phyloP scores from a whole-genome alignment of 208 protist species.

The Crithidia thermophila region DNA sequence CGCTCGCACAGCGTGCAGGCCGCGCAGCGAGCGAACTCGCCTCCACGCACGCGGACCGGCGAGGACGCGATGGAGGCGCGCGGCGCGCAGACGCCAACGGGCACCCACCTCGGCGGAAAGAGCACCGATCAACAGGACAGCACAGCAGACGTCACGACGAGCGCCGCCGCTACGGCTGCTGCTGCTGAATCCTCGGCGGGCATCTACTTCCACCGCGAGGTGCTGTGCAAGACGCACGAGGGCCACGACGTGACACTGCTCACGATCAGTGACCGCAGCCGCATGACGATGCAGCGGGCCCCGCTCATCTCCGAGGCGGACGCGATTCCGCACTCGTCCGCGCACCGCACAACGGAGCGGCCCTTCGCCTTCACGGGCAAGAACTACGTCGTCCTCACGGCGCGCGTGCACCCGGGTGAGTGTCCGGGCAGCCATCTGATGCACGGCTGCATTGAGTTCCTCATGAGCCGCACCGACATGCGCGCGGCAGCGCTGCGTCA shows the following conservation, averaged over 20 bases:
- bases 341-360: constrained; percentile 44
- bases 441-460: constrained; percentile 93
- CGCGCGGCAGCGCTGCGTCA: constrained; percentile 76
- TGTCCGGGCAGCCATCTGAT: constrained; percentile 92
- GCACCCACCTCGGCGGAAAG: constrained; percentile 10
- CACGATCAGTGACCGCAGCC: constrained; percentile 79
- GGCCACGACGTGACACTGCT: constrained; percentile 84
- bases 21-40: background rate
- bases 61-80: background rate
- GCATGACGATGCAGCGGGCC: constrained; percentile 38
- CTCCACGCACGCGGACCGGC: background rate
- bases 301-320: constrained; percentile 43
- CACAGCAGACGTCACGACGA: background rate
- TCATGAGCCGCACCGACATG: constrained; percentile 65
- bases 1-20: constrained; percentile 17
- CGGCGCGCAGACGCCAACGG: constrained; percentile 3
- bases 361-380: constrained; percentile 71
- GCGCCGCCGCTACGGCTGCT: background rate
- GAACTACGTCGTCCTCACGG: constrained; percentile 80
- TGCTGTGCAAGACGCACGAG: constrained; percentile 86
- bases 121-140: background rate
- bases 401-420: constrained; percentile 95
- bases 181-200: background rate
- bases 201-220: constrained; percentile 89
- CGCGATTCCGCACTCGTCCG: constrained; percentile 71